These are phyloP conservation scores for Cyberlindnera maritima DNA, from an alignment of 805 yeast species.

Conservation along the genomic window DNA sequence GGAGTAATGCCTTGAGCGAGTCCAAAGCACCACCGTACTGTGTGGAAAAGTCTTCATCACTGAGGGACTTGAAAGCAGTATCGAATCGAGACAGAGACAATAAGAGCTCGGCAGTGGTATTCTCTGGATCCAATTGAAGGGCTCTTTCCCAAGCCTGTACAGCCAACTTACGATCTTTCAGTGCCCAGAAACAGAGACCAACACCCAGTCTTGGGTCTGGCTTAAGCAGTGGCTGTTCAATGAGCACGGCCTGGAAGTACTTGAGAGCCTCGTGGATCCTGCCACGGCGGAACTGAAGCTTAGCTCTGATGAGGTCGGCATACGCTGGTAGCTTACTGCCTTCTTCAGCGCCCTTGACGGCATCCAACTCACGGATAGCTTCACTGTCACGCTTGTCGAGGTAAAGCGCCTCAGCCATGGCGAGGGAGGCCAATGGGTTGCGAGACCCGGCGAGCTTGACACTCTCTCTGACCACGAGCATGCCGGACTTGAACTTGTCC, in stretches of 20 bases:
- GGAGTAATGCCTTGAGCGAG: conserved; percentile 34
- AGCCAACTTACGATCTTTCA: conserved; percentile 78
- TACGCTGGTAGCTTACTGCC: conserved; percentile 57
- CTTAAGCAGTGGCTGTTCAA: conserved; percentile 68
- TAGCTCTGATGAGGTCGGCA: conserved; percentile 84
- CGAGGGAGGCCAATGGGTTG: conserved; percentile 51
- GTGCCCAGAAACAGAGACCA: conserved; percentile 90
- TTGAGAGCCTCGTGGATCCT: conserved; percentile 73
- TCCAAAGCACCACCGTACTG: conserved; percentile 59
- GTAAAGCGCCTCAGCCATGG: conserved; percentile 64
- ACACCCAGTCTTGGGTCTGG: conserved; percentile 96
- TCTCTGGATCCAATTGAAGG: conserved; percentile 52
- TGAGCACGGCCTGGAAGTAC: conserved; percentile 78
- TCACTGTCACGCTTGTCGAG: conserved; percentile 63
- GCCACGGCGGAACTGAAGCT: conserved; percentile 66
- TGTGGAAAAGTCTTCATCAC: conserved; percentile 55
- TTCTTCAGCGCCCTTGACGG: conserved; percentile 18
- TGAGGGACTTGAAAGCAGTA: conserved; percentile 52
- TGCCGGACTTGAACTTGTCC: conserved; percentile 42
- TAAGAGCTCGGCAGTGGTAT: conserved; percentile 60
- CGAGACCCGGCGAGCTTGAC: conserved; percentile 26
- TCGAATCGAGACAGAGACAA: conserved; percentile 68
- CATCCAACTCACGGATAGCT: conserved; percentile 52
- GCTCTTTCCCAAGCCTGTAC: conserved; percentile 79
- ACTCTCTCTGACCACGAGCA: conserved; percentile 29